A percentile compares a stretch with the other conserved stretches of the same genome.
phyloP scores from a whole-genome alignment of 2,329 filamentous ascomycete genomes.

The Cercospora nicotianae region DNA sequence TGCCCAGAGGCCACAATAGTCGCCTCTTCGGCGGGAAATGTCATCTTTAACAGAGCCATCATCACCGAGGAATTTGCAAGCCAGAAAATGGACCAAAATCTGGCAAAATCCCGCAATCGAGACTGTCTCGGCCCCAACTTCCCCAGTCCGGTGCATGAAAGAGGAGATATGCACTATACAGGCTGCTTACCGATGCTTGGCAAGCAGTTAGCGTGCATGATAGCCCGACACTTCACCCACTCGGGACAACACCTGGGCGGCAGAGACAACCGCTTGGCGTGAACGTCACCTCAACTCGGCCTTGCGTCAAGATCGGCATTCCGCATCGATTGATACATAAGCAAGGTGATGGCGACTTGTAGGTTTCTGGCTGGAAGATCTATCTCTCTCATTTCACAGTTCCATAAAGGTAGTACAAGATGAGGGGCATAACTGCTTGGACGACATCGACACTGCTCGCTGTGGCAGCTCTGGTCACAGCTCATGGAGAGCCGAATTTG shows the following conservation, averaged over 20 bases:
- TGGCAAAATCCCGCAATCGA: neutral
- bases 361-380: too few relatives aligned
- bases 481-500: conserved; percentile 22
- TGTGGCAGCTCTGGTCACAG: conserved; percentile 12
- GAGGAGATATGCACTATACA: neutral
- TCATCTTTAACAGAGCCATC: neutral
- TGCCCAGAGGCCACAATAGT: neutral
- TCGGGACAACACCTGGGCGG: neutral
- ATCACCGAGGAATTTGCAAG: neutral
- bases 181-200: neutral
- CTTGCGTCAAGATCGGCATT: conserved; percentile 17
- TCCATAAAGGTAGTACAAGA: neutral
- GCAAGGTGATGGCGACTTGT: neutral
- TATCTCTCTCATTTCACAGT: neutral
- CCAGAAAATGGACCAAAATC: neutral
- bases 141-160: neutral
- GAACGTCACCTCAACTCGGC: conserved; percentile 15
- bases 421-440: conserved; percentile 5
- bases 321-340: neutral
- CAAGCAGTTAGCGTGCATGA: conserved; percentile 3
- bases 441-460: conserved; percentile 17
- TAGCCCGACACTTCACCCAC: neutral
- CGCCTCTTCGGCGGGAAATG: neutral
- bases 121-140: neutral
- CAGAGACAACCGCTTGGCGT: conserved; percentile 10